These are phyloP conservation scores for Nemophila menziesii DNA, from an alignment of 257 asterid genomes.

Conservation along the genomic window DNA sequence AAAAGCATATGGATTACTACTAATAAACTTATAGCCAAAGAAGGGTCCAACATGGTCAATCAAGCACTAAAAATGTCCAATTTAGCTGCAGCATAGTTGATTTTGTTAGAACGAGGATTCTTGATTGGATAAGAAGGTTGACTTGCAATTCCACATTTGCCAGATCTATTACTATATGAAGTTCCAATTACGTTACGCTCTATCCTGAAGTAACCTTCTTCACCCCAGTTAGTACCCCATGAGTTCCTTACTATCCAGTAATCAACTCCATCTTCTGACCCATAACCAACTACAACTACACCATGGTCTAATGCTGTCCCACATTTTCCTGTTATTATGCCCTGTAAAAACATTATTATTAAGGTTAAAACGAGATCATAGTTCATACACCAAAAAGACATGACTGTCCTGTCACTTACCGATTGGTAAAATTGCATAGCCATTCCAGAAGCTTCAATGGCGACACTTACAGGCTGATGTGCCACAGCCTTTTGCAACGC, in stretches of 20 bases:
- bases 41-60: not conserved
- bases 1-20: not conserved
- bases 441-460: constrained; percentile 74
- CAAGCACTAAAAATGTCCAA: constrained; percentile 8
- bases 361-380: not conserved
- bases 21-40: not conserved
- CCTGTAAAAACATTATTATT: constrained; percentile 23
- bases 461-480: constrained; percentile 78
- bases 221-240: constrained; percentile 81
- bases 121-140: constrained; percentile 69
- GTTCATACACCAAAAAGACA: too few relatives aligned
- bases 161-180: too few relatives aligned
- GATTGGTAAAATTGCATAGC: constrained; percentile 59
- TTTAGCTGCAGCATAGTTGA: not conserved
- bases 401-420: constrained; percentile 16
- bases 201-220: constrained; percentile 54
- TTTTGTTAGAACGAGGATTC: constrained; percentile 13
- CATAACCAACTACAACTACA: constrained; percentile 78
- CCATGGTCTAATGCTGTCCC: constrained; percentile 63
- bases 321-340: constrained; percentile 53
- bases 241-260: constrained; percentile 85
- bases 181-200: constrained; percentile 29
- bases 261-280: constrained; percentile 43
- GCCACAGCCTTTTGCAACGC: constrained; percentile 71
- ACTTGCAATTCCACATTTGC: constrained; percentile 68